These are phyloP conservation scores for Anthracocystis walkeri DNA, from an alignment of 1,284 basidiomycete genomes.

Conservation along the genomic window DNA sequence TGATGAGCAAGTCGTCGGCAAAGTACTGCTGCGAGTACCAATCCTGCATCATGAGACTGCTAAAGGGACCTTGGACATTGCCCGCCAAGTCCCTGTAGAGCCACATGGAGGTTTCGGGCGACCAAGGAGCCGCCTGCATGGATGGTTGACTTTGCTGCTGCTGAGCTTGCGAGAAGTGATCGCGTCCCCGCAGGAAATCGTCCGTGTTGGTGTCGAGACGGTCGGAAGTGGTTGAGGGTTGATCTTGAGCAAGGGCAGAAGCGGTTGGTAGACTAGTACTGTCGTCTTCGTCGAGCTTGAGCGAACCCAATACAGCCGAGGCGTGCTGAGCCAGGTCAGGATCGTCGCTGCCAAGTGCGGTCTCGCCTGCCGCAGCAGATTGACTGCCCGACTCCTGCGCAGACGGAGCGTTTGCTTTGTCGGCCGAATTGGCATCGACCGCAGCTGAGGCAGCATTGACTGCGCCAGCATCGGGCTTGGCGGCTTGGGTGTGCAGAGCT, in stretches of 20 bases:
- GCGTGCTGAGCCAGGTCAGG: conserved; percentile 53
- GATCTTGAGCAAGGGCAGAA: conserved; percentile 21
- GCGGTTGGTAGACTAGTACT: conserved; percentile 26
- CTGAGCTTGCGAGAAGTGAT: conserved; percentile 24
- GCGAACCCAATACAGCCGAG: conserved; percentile 50
- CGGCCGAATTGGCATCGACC: conserved; percentile 1
- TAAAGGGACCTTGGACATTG: conserved; percentile 93
- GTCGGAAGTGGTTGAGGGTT: conserved; percentile 2
- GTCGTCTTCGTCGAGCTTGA: conserved; percentile 57
- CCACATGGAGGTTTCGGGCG: conserved; percentile 82
- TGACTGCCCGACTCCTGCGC: conserved; percentile 1
- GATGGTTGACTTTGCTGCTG: conserved; percentile 19
- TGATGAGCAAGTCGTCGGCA: conserved; percentile 84
- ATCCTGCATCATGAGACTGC: conserved; percentile 90
- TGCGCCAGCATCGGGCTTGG: conserved; percentile 12
- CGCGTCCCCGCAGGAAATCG: conserved; percentile 27
- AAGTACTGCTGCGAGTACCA: conserved; percentile 96
- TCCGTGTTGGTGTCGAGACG: conserved; percentile 15
- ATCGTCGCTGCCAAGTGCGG: conserved; percentile 33
- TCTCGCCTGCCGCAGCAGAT: conserved; percentile 11
- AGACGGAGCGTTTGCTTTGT: conserved; percentile 1
- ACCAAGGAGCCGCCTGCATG: conserved; percentile 50
- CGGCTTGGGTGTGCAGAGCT: conserved; percentile 5
- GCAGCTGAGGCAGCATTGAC: conserved; percentile 1
- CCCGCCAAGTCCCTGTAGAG: conserved; percentile 91